phyloP scores from a whole-genome alignment of 352 stramenopile species.

The Pythium rhizo-oryzae region DNA sequence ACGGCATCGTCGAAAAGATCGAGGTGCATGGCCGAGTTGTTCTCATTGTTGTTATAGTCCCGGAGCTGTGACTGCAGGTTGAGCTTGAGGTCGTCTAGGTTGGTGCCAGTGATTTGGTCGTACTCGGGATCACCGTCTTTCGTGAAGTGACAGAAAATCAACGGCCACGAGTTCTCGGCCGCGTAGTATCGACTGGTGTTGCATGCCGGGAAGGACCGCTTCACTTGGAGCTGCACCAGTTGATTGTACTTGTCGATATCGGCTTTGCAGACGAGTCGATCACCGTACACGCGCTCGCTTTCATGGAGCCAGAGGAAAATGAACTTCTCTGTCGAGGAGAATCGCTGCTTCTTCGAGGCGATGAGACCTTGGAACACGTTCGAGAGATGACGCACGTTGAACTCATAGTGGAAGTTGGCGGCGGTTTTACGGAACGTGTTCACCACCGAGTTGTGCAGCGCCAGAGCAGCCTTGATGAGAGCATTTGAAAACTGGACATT shows the following conservation, averaged over 20 bases:
- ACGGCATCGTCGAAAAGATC: conserved; percentile 98
- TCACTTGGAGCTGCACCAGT: conserved; percentile 93
- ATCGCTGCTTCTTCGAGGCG: conserved; percentile 92
- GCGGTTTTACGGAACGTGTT: conserved; percentile 95
- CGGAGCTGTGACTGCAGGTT: conserved; percentile 90
- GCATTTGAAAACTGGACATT: conserved; percentile 88
- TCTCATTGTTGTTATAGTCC: conserved; percentile 97
- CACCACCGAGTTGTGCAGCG: conserved; percentile 90
- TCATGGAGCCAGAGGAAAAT: conserved; percentile 96
- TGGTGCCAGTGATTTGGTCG: conserved; percentile 91
- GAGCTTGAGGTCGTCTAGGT: conserved; percentile 87
- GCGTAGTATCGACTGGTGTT: conserved; percentile 94
- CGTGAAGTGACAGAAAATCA: conserved; percentile 97
- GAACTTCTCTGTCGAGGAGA: conserved; percentile 93
- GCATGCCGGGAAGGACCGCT: conserved; percentile 93
- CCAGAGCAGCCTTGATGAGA: conserved; percentile 94
- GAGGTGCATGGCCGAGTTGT: conserved; percentile 95
- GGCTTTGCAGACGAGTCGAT: conserved; percentile 92
- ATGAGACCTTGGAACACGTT: conserved; percentile 97
- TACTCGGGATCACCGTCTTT: conserved; percentile 94
- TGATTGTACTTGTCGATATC: conserved; percentile 95
- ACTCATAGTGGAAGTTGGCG: conserved; percentile 98
- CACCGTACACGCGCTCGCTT: conserved; percentile 95
- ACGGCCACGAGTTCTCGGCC: conserved; percentile 93
- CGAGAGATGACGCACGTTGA: conserved; percentile 96